Evolutionary conservation across 139 green algal species (phyloP), one percentile per base, ranked within the genome.

Genomic region (Closterium sp.): DNA sequence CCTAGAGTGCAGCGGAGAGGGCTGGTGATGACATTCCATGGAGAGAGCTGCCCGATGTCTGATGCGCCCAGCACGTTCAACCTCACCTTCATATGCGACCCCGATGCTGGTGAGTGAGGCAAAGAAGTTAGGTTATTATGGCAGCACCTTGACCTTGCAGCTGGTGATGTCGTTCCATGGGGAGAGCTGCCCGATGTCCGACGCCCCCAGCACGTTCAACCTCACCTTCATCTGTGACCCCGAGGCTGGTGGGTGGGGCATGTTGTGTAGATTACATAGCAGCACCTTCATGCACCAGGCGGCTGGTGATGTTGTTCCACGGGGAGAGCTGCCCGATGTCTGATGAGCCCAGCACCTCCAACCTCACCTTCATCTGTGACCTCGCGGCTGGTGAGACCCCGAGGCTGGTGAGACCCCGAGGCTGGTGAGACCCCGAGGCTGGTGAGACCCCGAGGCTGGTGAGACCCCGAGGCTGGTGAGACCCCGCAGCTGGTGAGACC

Each of bases 171-270:
- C 70, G 9, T 91, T 91, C 31, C 1, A 38, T 0, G 89, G 89
- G 31, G 31, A 62, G 21, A 85, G 21, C 24, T 91, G 89, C 79
- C 31, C 89, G 1, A 86, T 70, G 45, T 70, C 6, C 6, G 38
- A 24, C 7, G 28, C 29, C 24, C 89, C 89, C 73, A 34, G 89
- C 28, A 38, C 29, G 17, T 29, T 42, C 29, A 91, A 85, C 89
- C 31, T 87, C 31, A 91, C 38, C 31, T 87, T 91, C 79, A 28
- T 91, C 31, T 91, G 89, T 31, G 89, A 91, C 89, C 89, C 89
- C 29, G 6, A 29, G 73, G 70, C 89, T 87, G 89, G n/a, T 91
- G 31, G 13, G 27, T n/a, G n/a, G n/a, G n/a, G n/a, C n/a, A n/a
- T n/a, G n/a, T n/a, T n/a, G n/a, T n/a, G n/a, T n/a, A n/a, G n/a